Evolutionary conservation across 176 grass and related monocot species (phyloP).

Genomic region (Chloris gayana): DNA sequence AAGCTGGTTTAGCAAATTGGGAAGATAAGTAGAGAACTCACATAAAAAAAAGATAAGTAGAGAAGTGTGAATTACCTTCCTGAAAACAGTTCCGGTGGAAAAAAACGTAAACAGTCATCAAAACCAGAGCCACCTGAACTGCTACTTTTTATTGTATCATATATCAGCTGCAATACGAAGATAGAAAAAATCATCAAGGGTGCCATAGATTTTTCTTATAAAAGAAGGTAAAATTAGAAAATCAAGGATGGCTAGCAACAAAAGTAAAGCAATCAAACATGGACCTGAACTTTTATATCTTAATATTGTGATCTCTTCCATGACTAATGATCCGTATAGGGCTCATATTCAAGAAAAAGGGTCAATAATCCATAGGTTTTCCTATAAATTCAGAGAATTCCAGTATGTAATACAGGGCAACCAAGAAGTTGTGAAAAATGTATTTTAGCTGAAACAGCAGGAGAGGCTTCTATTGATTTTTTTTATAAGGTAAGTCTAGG

Average conservation of each 20-base stretch:
- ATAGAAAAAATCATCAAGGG: slow-evolving; percentile 24
- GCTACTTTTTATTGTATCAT: slow-evolving; percentile 82
- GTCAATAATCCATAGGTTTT: neutral
- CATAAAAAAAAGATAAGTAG: slow-evolving; percentile 34
- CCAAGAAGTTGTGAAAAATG: slow-evolving; percentile 23
- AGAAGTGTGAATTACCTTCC: slow-evolving; percentile 67
- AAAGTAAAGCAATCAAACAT: neutral
- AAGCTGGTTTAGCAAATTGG: slow-evolving; percentile 25
- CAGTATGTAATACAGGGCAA: slow-evolving; percentile 20
- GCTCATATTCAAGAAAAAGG: slow-evolving; percentile 3
- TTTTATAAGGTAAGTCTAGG: neutral
- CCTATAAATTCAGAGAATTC: slow-evolving; percentile 15
- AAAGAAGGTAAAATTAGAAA: slow-evolving; percentile 17
- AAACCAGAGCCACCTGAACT: slow-evolving; percentile 79
- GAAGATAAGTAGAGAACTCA: slow-evolving; percentile 35
- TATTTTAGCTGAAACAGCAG: neutral
- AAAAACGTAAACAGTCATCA: slow-evolving; percentile 80
- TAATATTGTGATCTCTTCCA: neutral
- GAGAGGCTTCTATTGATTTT: neutral
- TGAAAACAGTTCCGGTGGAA: slow-evolving; percentile 86
- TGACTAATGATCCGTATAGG: slow-evolving; percentile 13
- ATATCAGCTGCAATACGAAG: slow-evolving; percentile 75
- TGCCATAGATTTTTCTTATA: slow-evolving; percentile 4
- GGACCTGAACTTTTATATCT: slow-evolving; percentile 1
- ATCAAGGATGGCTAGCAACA: slow-evolving; percentile 8